A percentile compares a stretch with the other conserved stretches of the same genome.
These are phyloP conservation scores for Mentha longifolia DNA, from an alignment of 257 asterid species.

Conservation along the genomic window DNA sequence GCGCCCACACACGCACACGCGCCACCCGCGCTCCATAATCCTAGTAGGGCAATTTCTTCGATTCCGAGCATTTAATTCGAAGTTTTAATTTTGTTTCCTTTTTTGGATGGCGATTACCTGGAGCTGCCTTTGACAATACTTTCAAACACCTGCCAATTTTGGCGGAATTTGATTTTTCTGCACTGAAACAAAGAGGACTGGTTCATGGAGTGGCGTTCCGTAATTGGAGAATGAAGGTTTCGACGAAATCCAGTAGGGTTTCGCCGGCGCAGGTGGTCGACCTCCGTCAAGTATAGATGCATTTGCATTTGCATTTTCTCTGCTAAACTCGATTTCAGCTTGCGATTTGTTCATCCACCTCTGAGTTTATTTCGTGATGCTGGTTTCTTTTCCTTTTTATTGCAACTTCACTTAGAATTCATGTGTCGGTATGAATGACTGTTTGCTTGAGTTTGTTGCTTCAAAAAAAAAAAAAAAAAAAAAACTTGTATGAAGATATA, in stretches of 20 bases:
- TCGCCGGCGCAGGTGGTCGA: conserved; percentile 14
- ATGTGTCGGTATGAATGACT: not conserved
- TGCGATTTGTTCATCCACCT: not conserved
- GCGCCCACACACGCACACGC: not conserved
- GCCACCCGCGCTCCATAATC: not conserved
- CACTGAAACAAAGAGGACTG: too few relatives aligned
- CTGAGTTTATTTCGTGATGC: not conserved
- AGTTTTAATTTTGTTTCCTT: not conserved
- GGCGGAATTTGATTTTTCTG: not conserved
- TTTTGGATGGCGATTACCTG: not conserved
- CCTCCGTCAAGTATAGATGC: conserved; percentile 27
- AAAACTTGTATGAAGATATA: not conserved
- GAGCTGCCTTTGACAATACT: not conserved
- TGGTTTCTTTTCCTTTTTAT: not conserved
- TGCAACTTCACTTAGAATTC: not conserved
- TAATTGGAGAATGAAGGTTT: conserved; percentile 16
- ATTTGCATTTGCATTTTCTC: conserved; percentile 27
- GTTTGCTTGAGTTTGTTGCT: not conserved
- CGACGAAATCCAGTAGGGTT: not conserved
- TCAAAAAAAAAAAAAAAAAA: too few relatives aligned
- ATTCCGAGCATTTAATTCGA: conserved; percentile 7
- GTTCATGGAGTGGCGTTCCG: not conserved
- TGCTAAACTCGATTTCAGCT: not conserved
- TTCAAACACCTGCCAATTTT: not conserved
- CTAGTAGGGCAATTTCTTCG: conserved; percentile 12